Evolutionary conservation across 352 stramenopile genomes (phyloP), one percentile per base, ranked within the genome.

Genomic region (Aphanomyces euteiches): DNA sequence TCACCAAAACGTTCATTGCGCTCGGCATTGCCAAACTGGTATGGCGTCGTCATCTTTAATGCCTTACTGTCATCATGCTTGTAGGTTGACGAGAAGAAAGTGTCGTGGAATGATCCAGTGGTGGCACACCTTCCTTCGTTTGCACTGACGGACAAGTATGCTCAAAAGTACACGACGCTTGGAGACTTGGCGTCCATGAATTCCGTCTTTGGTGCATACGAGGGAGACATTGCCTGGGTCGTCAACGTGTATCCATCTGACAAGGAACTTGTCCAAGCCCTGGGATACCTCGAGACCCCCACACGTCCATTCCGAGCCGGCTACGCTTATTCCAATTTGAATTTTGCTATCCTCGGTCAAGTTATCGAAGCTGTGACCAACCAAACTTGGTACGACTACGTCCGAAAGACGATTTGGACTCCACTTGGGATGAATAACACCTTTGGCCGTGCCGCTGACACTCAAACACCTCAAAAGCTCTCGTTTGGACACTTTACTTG

Each of bases 181-280:
- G 79, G 80, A 3, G 78, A 89, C 47, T 67, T 90, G n/a, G 69
- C 81, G 45, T 65, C 79, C 0, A 88, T 90, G 83, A 89, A 90
- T 72, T 90, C 83, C 1, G 63, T 69, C 13, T 69, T 60, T 45
- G 63, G 7, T 0, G 12, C 2, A 1, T 2, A 12, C 36, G 21
- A 69, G 5, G 63, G 63, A 50, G 43, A 50, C 43, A 48, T 21
- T 41, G 58, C 63, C 1, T 45, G 13, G 28, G 13, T 4, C 38
- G 73, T 83, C 54, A 77, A 77, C 4, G 7, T 75, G 6, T n/a
- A n/a, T n/a, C n/a, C n/a, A n/a, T n/a, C n/a, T n/a, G n/a, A n/a
- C n/a, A n/a, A 79, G 34, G 73, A 80, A 0, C 53, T 84, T 79
- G 83, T 5, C 37, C 74, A n/a, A 73, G 66, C 3, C 74, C 87